Base-by-base conservation (phyloP, 2,329 filamentous ascomycete genomes). In the Nemania diffusa region DNA sequence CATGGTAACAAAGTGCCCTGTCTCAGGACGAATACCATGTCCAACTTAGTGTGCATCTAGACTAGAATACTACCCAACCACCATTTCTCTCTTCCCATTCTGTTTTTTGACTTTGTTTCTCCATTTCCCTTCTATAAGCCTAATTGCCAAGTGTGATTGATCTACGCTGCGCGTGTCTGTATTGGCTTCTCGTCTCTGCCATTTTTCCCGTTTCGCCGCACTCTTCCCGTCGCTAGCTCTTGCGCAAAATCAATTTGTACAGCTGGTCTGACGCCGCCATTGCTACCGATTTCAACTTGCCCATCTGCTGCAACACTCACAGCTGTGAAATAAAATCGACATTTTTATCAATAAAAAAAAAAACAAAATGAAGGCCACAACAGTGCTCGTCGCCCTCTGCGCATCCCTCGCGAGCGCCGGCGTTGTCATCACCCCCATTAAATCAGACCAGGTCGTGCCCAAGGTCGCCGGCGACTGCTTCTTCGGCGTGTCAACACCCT, bases 401-500 rank as follows among this genome's bases (percentile, higher is more conserved):
- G 78, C 79, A 57, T 83, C 84, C 2, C 73, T 86, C 57, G 84
- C 76, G 73, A 82, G 78, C 69, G 87, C 86, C 29, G 85, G 83
- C 62, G 81, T 88, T 56, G 84, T 89, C 74, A 84, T 86, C 74
- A 87, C 84, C 3, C 86, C 86, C 57, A 82, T 88, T 70, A 78
- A 76, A 48, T 66, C 75, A 24, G 78, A 88, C 68, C 85, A 88
- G 75, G 79, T 88, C 37, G 83, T 88, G n/a, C 73, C 79, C 29
- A 84, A 81, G 72, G 71, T 75, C 20, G 40, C 73, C 1, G 84
- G 81, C 29, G 87, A 89, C 74, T 89, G 87, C 74, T 85, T 82
- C 71, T 87, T 84, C 72, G 87, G 87, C 37, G 84, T 86, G 20
- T 81, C 83, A 5, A 88, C 87, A 34, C 85, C 87, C 4, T 78